These are phyloP conservation scores for Fusarium sororula DNA, from an alignment of 2,329 filamentous ascomycete species.

Conservation along the genomic window DNA sequence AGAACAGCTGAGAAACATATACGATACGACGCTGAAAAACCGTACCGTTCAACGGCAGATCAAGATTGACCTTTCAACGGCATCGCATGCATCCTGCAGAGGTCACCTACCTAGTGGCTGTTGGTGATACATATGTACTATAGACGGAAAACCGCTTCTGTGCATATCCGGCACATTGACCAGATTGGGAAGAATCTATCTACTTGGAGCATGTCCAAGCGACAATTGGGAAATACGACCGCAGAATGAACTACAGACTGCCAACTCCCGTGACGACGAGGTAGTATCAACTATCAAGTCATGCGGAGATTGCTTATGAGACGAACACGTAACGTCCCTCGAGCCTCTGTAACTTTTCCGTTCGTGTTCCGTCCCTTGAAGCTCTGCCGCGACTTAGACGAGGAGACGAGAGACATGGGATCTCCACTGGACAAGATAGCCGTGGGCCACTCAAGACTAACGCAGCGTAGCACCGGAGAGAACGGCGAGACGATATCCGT, in stretches of 20 bases:
- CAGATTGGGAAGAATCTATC: conserved; percentile 1
- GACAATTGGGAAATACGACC: conserved; percentile 1
- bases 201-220: conserved; percentile 1
- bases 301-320: conserved; percentile 26
- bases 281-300: background rate
- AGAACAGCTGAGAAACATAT: conserved; percentile 1
- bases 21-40: background rate
- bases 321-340: conserved; percentile 16
- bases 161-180: conserved; percentile 7
- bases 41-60: background rate
- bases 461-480: conserved; percentile 15
- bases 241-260: background rate
- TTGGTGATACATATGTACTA: background rate
- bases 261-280: conserved; percentile 2
- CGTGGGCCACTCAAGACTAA: conserved; percentile 15
- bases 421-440: conserved; percentile 7
- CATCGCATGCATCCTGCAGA: background rate
- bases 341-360: background rate
- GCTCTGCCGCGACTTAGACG: background rate
- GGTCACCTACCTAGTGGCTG: background rate
- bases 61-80: background rate
- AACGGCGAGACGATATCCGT: conserved; percentile 23
- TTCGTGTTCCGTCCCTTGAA: background rate
- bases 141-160: conserved; percentile 7
- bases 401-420: background rate